Conservation (phyloP, 2,329 filamentous ascomycete species). For the Calonectria multiphialidica region DNA sequence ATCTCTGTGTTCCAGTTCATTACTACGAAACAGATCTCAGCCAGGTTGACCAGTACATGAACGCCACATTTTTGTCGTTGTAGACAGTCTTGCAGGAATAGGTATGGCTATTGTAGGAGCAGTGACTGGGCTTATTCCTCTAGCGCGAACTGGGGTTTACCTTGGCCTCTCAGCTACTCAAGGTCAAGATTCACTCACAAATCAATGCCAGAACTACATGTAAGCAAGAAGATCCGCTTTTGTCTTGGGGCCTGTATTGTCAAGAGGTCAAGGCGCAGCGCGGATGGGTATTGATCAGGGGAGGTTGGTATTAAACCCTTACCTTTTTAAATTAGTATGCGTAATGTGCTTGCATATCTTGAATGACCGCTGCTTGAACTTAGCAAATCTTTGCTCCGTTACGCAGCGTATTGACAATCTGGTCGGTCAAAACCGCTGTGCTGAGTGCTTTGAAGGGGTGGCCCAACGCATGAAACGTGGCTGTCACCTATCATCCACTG, state of each 20-base stretch:
- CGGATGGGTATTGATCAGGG: not conserved
- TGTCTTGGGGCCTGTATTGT: not conserved
- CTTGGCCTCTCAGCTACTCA: not conserved
- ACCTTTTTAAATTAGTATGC: not conserved
- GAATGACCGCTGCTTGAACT: not conserved
- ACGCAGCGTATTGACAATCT: not conserved
- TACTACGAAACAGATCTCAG: not conserved
- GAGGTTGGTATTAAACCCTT: too few species aligned
- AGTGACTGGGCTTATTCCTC: not conserved
- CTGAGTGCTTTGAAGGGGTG: not conserved
- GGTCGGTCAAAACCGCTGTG: not conserved
- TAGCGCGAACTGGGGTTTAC: not conserved
- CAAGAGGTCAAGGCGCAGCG: not conserved
- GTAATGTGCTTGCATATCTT: not conserved
- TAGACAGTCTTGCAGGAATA: not conserved
- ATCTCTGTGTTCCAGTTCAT: too few species aligned
- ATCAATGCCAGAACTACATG: not conserved
- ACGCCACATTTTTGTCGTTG: too few species aligned
- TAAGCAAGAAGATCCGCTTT: not conserved
- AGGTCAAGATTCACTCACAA: not conserved
- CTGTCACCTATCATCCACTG: not conserved
- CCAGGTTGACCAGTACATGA: too few species aligned
- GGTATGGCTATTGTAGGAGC: not conserved
- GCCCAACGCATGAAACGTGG: not conserved
- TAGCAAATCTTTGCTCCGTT: not conserved